Percentiles rank a stretch among this genome's conserved stretches.
Evolutionary conservation across 495 filamentous ascomycete genomes (phyloP).

Genomic region (Aspergillus panamensis): DNA sequence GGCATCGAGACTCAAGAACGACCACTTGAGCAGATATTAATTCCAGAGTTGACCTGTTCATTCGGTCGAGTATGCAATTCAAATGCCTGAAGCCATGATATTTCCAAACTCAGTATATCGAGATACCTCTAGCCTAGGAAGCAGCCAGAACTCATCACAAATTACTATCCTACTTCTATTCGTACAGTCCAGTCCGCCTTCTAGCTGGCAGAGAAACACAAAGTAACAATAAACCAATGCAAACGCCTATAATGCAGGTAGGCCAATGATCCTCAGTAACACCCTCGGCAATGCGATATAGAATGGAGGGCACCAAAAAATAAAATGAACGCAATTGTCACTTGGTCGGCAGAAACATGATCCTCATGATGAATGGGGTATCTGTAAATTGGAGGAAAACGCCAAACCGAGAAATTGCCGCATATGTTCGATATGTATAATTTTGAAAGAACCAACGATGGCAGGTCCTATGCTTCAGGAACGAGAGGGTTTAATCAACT

Average conservation of each 20-base stretch:
- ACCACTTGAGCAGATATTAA: background rate
- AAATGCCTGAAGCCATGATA: too few relatives aligned
- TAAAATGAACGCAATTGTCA: background rate
- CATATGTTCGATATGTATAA: slow-evolving; percentile 8
- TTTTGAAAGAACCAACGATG: background rate
- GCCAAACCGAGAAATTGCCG: slow-evolving; percentile 6
- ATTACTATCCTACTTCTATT: slow-evolving; percentile 3
- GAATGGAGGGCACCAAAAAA: background rate
- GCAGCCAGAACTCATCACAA: background rate
- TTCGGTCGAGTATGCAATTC: background rate
- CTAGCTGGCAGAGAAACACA: background rate
- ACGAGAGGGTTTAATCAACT: background rate
- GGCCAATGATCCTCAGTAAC: slow-evolving; percentile 4
- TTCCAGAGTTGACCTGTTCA: too few relatives aligned
- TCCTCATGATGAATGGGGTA: background rate
- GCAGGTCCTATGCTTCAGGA: background rate
- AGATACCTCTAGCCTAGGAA: too few relatives aligned
- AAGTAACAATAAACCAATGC: slow-evolving; percentile 4
- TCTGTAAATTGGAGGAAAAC: background rate
- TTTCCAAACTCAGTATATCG: too few relatives aligned
- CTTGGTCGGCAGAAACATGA: background rate
- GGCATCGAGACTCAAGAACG: background rate
- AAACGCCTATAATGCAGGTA: slow-evolving; percentile 7
- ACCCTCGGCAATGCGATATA: slow-evolving; percentile 12
- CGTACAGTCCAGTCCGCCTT: background rate